These are phyloP conservation scores for Neurospora cerealis DNA, from an alignment of 495 filamentous ascomycete genomes.

Conservation along the genomic window DNA sequence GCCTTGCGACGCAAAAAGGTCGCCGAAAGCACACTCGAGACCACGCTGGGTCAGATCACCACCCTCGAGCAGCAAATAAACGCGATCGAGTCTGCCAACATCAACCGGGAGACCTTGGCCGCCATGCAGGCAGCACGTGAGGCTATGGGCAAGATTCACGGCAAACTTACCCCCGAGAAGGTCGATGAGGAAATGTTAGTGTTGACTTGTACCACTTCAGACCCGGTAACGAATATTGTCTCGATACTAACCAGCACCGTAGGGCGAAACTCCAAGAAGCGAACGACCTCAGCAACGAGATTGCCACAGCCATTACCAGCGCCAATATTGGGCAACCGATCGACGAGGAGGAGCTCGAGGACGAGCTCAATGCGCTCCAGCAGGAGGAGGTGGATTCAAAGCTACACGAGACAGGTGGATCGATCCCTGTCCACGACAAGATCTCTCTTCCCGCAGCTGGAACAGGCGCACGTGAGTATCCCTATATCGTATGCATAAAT, in stretches of 20 bases:
- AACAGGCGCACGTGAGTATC: conserved; percentile 62
- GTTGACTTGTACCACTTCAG: neutral
- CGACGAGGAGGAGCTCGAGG: conserved; percentile 81
- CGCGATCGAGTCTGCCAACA: conserved; percentile 93
- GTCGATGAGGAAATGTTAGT: conserved; percentile 93
- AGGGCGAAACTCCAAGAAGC: conserved; percentile 93
- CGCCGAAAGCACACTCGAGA: conserved; percentile 81
- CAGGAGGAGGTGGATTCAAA: conserved; percentile 84
- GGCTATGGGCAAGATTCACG: conserved; percentile 90
- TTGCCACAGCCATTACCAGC: conserved; percentile 70
- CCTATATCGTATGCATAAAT: neutral
- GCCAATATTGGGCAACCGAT: conserved; percentile 57
- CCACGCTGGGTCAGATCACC: conserved; percentile 78
- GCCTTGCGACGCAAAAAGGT: conserved; percentile 93
- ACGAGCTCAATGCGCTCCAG: conserved; percentile 65
- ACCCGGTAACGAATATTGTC: neutral
- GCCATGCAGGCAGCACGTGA: conserved; percentile 85
- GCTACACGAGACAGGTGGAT: conserved; percentile 77
- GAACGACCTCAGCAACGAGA: conserved; percentile 86
- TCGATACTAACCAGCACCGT: conserved; percentile 16
- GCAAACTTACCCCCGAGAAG: conserved; percentile 79
- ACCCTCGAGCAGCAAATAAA: conserved; percentile 95
- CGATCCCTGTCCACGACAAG: conserved; percentile 57
- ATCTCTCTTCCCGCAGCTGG: conserved; percentile 61
- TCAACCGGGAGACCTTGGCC: conserved; percentile 90